These are phyloP conservation scores for Mycena venus DNA, from an alignment of 768 basidiomycete genomes.

Conservation along the genomic window DNA sequence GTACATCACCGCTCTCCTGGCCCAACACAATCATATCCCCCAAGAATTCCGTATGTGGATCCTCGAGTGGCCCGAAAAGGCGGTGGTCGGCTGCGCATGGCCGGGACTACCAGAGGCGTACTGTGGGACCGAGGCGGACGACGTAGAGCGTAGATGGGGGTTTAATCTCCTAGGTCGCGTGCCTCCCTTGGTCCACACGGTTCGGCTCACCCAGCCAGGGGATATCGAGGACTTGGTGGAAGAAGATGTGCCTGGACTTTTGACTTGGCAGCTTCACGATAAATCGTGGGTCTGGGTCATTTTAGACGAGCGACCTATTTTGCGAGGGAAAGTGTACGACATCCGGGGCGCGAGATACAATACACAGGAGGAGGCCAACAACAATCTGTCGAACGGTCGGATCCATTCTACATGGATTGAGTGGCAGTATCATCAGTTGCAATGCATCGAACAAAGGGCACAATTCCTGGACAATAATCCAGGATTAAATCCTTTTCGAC, in stretches of 20 bases:
- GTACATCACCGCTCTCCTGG: background rate
- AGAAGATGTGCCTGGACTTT: background rate
- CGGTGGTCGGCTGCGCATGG: background rate
- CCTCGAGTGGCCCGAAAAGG: conserved; percentile 10
- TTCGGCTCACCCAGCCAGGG: background rate
- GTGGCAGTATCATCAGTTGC: background rate
- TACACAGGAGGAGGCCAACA: background rate
- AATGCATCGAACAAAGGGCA: background rate
- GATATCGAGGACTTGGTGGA: background rate
- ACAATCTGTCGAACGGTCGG: background rate
- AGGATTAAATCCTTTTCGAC: background rate
- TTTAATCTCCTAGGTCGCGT: background rate
- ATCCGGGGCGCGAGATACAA: background rate
- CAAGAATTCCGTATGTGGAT: background rate
- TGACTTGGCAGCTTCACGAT: background rate
- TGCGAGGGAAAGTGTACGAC: background rate
- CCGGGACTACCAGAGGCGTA: background rate
- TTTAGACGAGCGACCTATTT: background rate
- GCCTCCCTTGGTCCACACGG: background rate
- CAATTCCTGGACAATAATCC: background rate
- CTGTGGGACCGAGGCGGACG: background rate
- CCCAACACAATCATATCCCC: background rate
- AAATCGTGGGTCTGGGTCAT: background rate
- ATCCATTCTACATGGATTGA: background rate
- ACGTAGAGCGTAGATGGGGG: background rate